Percentiles rank a stretch among this genome's conserved stretches.
These are phyloP conservation scores for Volvox reticuliferus DNA, from an alignment of 139 green algal genomes.

Conservation along the genomic window DNA sequence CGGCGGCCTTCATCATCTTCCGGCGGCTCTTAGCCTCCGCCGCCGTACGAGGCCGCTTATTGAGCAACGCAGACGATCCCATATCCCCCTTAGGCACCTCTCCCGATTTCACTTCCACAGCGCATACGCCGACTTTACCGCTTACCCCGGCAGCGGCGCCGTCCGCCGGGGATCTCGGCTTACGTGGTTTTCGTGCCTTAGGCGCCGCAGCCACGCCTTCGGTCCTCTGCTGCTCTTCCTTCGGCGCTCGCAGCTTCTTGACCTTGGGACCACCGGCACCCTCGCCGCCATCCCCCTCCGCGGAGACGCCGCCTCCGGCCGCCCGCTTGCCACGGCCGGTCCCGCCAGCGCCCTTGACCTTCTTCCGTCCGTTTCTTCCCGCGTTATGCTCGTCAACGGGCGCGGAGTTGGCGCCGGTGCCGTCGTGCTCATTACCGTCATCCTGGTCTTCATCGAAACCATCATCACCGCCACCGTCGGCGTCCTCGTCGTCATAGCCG, in stretches of 20 bases:
- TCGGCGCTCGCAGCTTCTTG: constrained; percentile 6
- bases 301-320: neutral
- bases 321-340: neutral
- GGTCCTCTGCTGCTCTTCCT: neutral
- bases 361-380: neutral
- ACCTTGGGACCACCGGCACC: neutral
- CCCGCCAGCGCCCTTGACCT: neutral
- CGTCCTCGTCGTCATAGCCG: neutral
- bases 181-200: neutral
- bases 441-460: neutral
- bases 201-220: neutral
- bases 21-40: neutral
- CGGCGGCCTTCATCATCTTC: neutral
- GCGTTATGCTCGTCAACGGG: neutral
- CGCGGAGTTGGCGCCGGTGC: neutral
- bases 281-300: neutral
- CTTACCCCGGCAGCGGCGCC: neutral
- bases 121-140: neutral
- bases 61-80: neutral
- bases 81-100: neutral
- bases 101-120: neutral
- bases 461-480: neutral
- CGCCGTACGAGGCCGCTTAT: neutral
- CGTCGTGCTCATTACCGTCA: neutral
- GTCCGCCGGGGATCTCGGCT: neutral